Percentiles rank a stretch among this genome's conserved stretches.
phyloP scores from a whole-genome alignment of 768 basidiomycete genomes.

The Hygrocybe coccinea region DNA sequence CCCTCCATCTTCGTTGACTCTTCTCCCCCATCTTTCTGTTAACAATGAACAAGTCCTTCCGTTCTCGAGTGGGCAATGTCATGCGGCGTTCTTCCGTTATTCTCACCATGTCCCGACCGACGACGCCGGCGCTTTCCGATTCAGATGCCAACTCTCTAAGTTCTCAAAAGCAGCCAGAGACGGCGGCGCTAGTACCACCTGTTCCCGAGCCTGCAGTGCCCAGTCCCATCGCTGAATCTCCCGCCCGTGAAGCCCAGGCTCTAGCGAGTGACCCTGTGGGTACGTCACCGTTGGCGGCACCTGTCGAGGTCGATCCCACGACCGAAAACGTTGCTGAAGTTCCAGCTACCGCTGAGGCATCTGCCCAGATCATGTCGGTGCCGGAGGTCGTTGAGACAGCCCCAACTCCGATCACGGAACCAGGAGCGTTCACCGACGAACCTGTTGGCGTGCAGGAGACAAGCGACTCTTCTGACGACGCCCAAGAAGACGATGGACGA shows the following conservation, averaged over 20 bases:
- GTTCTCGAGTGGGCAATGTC: slow-evolving; percentile 55
- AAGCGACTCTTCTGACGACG: neutral
- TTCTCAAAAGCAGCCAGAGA: slow-evolving; percentile 21
- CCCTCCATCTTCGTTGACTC: slow-evolving; percentile 10
- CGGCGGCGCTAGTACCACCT: slow-evolving; percentile 25
- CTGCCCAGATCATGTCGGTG: neutral
- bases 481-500: neutral
- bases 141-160: slow-evolving; percentile 23
- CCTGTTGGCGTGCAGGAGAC: slow-evolving; percentile 13
- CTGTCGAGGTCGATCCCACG: neutral
- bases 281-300: slow-evolving; percentile 41
- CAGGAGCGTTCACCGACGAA: slow-evolving; percentile 50
- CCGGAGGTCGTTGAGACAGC: slow-evolving; percentile 17
- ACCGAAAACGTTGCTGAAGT: slow-evolving; percentile 2
- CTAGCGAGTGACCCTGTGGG: slow-evolving; percentile 25
- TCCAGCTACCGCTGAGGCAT: slow-evolving; percentile 3
- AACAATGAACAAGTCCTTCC: slow-evolving; percentile 36
- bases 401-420: slow-evolving; percentile 41
- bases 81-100: slow-evolving; percentile 59
- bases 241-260: slow-evolving; percentile 48
- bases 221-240: slow-evolving; percentile 69
- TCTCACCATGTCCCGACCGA: slow-evolving; percentile 39
- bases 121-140: slow-evolving; percentile 24
- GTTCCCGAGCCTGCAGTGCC: slow-evolving; percentile 30
- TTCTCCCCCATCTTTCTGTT: slow-evolving; percentile 22